Evolutionary conservation across 768 basidiomycete species (phyloP), one percentile per base, ranked within the genome.

Genomic region (Kwoniella dejecticola): DNA sequence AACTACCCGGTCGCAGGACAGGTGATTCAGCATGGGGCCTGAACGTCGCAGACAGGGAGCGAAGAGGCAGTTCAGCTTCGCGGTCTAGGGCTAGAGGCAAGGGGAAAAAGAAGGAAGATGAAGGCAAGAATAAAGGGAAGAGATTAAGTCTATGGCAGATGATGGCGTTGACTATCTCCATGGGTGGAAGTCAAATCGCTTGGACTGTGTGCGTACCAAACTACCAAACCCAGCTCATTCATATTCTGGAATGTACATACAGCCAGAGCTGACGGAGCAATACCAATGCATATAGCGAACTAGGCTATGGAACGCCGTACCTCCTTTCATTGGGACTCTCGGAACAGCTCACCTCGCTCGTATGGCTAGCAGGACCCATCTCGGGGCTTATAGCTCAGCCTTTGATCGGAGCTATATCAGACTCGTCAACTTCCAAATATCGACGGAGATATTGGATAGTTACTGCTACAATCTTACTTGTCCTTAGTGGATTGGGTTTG

Each of bases 321-420:
- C 82, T 98, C 38, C 83, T 95, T 13, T 83, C 83, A 30, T 82
- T 89, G 19, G 89, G 89, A 6, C 81, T 98, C 26, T 88, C 91
- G 0, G 94, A 93, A 75, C 87, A 91, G 74, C 81, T 93, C 15
- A 97, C 96, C 0, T 89, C 90, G 55, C 84, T 97, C 7, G 95
- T 99, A 33, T 99, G 96, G 96, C 83, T 83, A 31, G 83, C 83
- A 0, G 82, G 95, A 10, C 96, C 96, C 4, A 91, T 99, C 62
- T 92, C 90, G 64, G 96, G 96, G 15, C 82, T 99, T 46, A 82
- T 99, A 52, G 93, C 93, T 4, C 96, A 99, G 77, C 96, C 96
- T n/a, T 83, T 98, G 57, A 96, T 99, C 69, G 96, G 95, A 64
- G 94, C 96, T 12, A 86, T 99, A 74, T 98, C 95, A 17, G 96